Base-by-base conservation (phyloP, 805 yeast genomes). In the Isabelozyma heimii region DNA sequence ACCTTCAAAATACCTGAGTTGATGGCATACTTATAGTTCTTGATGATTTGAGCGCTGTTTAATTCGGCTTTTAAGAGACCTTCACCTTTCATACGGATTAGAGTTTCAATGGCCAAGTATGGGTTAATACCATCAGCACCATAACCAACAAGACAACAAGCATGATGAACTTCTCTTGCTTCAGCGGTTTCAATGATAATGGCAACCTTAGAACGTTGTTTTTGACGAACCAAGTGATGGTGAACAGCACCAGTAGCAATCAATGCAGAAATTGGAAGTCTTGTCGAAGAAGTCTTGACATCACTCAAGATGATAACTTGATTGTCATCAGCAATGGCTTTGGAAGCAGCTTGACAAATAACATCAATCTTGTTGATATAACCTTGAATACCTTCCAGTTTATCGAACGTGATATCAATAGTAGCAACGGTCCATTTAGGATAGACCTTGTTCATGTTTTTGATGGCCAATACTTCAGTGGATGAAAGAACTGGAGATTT, bases 51-150 rank as follows among this genome's bases (percentile, higher is more conserved):
- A 30, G 80, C 81, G 53, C 84, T 83, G 14, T 84, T 63, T 47
- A 88, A 66, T 35, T 73, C 76, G 50, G 83, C 76, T 52, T 66
- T 69, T 58, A 88, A 71, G 58, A 94, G 75, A 10, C 86, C 85
- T 70, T 91, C 97, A 43, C 77, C 75, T 70, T 88, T 88, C 87
- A 92, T 82, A 72, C 88, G 85, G 51, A 89, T 72, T 59, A 94
- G 74, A 12, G 97, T 85, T 69, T 94, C 97, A 73, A 92, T 81
- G 13, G 92, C 96, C 66, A 92, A 76, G 75, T 91, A 94, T 49
- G 99, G 99, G 72, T 88, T 89, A 62, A 92, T 78, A 54, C 91
- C 98, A 73, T 92, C 99, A 54, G 92, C 96, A 78, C 99, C 99
- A 68, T 94, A 94, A 58, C 99, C 98, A 28, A 92, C 82, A 57